Percentiles rank a stretch among this genome's conserved stretches.
These are phyloP conservation scores for Tolypocladium sp. DNA, from an alignment of 2,329 filamentous ascomycete species.

Conservation along the genomic window DNA sequence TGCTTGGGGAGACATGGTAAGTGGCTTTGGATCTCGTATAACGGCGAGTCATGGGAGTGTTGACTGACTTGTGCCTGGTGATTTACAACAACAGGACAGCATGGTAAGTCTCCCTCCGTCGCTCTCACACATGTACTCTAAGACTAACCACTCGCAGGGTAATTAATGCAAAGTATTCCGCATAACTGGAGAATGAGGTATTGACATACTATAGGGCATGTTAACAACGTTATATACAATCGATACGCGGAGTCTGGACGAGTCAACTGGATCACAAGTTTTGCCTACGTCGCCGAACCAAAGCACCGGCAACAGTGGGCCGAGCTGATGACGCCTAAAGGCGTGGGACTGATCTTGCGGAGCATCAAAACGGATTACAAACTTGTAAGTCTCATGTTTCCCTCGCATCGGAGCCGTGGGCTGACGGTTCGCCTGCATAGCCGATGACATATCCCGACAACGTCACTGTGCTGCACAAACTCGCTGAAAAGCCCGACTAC, in stretches of 20 bases:
- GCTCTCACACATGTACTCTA: neutral
- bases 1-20: constrained; percentile 80
- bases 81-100: constrained; percentile 28
- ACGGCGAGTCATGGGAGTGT: constrained; percentile 1
- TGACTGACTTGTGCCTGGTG: neutral
- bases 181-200: no score
- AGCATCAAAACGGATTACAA: constrained; percentile 81
- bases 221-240: constrained; percentile 81
- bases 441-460: constrained; percentile 78
- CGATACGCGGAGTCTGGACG: constrained; percentile 76
- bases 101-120: constrained; percentile 35
- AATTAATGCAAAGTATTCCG: neutral
- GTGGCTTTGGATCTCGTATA: constrained; percentile 8
- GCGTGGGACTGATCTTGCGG: constrained; percentile 66
- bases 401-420: neutral
- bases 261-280: constrained; percentile 68
- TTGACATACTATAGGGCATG: constrained; percentile 39
- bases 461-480: constrained; percentile 76
- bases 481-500: constrained; percentile 41
- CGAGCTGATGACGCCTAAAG: constrained; percentile 56
- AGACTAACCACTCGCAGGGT: constrained; percentile 5
- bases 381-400: constrained; percentile 50
- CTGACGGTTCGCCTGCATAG: constrained; percentile 27
- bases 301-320: constrained; percentile 55
- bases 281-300: constrained; percentile 54